Conservation (phyloP, 768 basidiomycete genomes). For the Mrakia frigida region DNA sequence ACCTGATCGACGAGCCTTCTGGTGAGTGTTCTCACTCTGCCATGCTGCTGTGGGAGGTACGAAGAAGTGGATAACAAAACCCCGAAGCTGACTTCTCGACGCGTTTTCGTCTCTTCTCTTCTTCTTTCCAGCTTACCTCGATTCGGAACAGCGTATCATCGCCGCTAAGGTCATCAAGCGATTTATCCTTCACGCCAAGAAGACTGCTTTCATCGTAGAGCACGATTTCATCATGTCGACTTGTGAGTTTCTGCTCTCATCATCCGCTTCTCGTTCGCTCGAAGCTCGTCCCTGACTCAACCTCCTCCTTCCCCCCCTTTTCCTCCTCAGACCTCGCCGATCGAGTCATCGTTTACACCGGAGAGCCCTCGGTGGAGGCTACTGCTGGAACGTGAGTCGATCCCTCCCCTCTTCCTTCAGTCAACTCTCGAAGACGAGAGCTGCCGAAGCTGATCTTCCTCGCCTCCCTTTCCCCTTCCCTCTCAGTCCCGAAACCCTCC, state of each 20-base stretch:
- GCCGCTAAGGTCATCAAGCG: conserved; percentile 97
- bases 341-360: conserved; percentile 61
- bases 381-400: conserved; percentile 76
- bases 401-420: conserved; percentile 8
- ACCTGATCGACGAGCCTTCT: conserved; percentile 88
- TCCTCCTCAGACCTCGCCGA: conserved; percentile 67
- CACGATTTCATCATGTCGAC: conserved; percentile 70
- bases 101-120: conserved; percentile 12
- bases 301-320: not conserved
- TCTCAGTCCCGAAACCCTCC: conserved; percentile 78
- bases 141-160: conserved; percentile 99
- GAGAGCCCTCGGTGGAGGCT: conserved; percentile 73
- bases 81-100: not conserved
- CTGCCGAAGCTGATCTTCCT: not conserved
- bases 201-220: conserved; percentile 98
- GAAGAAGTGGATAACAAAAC: not conserved
- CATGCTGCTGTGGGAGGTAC: no score
- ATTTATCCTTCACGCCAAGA: conserved; percentile 92
- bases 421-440: not conserved
- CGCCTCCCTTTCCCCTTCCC: not conserved
- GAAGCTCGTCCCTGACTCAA: not conserved
- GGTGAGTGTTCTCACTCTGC: conserved; percentile 17
- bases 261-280: not conserved
- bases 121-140: conserved; percentile 64
- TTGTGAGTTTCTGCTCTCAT: not conserved